A percentile compares a stretch with the other conserved stretches of the same genome.
These are phyloP conservation scores for Teratosphaeria pseudoeucalypti DNA, from an alignment of 2,329 filamentous ascomycete species.

Conservation along the genomic window DNA sequence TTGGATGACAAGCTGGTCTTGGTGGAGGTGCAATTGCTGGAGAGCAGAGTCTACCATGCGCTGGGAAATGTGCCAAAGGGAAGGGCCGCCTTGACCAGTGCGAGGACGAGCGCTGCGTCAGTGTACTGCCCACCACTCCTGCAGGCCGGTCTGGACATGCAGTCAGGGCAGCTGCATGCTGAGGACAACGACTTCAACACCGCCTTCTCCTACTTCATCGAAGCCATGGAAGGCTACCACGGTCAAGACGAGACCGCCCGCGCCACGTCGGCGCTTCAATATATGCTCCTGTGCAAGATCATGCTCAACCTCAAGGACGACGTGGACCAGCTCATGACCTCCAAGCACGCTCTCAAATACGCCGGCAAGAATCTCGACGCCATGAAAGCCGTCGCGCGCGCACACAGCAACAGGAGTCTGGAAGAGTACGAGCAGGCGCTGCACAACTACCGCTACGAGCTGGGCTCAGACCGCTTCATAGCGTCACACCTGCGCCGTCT, in stretches of 20 bases:
- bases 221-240: constrained; percentile 94
- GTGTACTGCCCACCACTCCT: constrained; percentile 94
- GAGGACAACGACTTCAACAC: constrained; percentile 99
- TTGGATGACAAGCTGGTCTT: constrained; percentile 97
- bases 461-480: constrained; percentile 91
- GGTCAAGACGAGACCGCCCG: constrained; percentile 77
- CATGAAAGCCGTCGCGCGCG: constrained; percentile 96
- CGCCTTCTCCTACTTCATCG: constrained; percentile 97
- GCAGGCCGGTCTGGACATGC: constrained; percentile 96
- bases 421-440: constrained; percentile 96
- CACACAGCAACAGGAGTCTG: constrained; percentile 87
- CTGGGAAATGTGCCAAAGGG: constrained; percentile 94
- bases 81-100: constrained; percentile 85
- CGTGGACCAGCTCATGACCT: constrained; percentile 86
- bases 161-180: constrained; percentile 96
- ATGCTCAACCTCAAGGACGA: constrained; percentile 98
- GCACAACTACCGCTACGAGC: constrained; percentile 80
- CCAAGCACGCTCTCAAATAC: constrained; percentile 94
- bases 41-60: constrained; percentile 94
- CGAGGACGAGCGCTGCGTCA: constrained; percentile 87
- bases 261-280: constrained; percentile 95
- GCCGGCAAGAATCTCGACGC: constrained; percentile 91
- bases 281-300: constrained; percentile 99
- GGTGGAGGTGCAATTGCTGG: constrained; percentile 93
- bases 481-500: constrained; percentile 89